Percentiles rank a stretch among this genome's conserved stretches.
Conservation (phyloP, 2,329 filamentous ascomycete genomes). For the Gremmenia infestans region DNA sequence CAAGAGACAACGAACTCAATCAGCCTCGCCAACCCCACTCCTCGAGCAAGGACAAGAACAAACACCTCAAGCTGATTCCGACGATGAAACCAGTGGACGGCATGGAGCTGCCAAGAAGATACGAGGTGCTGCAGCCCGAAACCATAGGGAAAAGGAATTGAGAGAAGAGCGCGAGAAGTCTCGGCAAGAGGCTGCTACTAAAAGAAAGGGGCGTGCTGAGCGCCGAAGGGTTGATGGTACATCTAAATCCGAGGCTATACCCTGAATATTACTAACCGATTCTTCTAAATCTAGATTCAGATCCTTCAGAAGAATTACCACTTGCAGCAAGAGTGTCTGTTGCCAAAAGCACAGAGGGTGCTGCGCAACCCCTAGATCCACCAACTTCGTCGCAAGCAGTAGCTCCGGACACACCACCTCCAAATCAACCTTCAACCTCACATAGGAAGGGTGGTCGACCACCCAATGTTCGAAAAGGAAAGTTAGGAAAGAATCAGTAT, state of each 20-base stretch:
- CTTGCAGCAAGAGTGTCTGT: conserved; percentile 38
- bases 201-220: conserved; percentile 77
- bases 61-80: conserved; percentile 59
- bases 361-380: conserved; percentile 34
- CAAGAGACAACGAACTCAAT: conserved; percentile 81
- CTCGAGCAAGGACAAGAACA: conserved; percentile 43
- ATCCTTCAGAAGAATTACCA: conserved; percentile 64
- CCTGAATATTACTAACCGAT: conserved; percentile 30
- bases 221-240: conserved; percentile 76
- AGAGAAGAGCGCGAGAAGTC: conserved; percentile 72
- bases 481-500: conserved; percentile 73
- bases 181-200: conserved; percentile 68
- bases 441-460: conserved; percentile 60
- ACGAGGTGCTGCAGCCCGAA: conserved; percentile 51
- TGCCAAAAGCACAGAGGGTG: conserved; percentile 28
- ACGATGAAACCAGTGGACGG: conserved; percentile 56
- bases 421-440: conserved; percentile 37
- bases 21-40: conserved; percentile 62
- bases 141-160: conserved; percentile 58
- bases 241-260: conserved; percentile 22
- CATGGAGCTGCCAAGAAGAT: conserved; percentile 54
- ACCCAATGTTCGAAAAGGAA: conserved; percentile 60
- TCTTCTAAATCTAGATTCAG: conserved; percentile 53
- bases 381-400: conserved; percentile 42
- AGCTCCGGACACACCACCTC: conserved; percentile 42